Base-by-base conservation (phyloP, 371 early-diverging fungal genomes). In the Mucor ambiguus region DNA sequence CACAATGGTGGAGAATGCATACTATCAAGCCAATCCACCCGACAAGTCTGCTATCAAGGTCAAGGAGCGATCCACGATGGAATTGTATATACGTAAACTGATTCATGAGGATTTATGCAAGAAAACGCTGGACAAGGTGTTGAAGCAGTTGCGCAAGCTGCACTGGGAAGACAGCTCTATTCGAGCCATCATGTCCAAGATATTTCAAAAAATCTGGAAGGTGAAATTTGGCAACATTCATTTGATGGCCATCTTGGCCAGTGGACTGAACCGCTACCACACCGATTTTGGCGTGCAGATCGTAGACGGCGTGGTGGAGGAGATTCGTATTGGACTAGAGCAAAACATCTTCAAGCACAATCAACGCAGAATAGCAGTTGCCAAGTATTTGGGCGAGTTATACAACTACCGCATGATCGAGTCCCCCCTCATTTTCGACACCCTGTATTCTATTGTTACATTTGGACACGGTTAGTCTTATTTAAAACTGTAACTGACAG, bases 1-100 rank as follows among this genome's bases (percentile, higher is more conserved):
- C 7, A 66, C 95, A 59, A 92, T 98, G 90, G 90, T 98, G 41
- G 97, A 98, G 37, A 96, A 96, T 71, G 97, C 97, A 0, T 95
- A 90, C 66, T 93, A 93, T 70, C 91, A 90, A 80, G 96, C 95
- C 65, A 92, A 93, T 71, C 97, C 95, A 5, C 94, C 93, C 0
- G 92, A 91, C 48, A 77, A 80, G 32, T 73, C 80, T 2, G 85
- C 90, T 2, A 76, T 83, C 26, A 74, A 80, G 30, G 78, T 81
- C 46, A 93, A 94, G 60, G 81, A 85, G 22, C 86, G 94, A 10
- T 64, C 91, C 0, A 86, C 91, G 0, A 83, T 93, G 66, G 97
- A 97, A 69, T 81, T 87, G 48, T 98, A 93, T 76, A 76, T 96
- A 46, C 91, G 93, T 48, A 92, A 94, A 74, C 75, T 97, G 44